Evolutionary conservation across 1,284 basidiomycete species (phyloP).

Genomic region (Coniophora puteana): DNA sequence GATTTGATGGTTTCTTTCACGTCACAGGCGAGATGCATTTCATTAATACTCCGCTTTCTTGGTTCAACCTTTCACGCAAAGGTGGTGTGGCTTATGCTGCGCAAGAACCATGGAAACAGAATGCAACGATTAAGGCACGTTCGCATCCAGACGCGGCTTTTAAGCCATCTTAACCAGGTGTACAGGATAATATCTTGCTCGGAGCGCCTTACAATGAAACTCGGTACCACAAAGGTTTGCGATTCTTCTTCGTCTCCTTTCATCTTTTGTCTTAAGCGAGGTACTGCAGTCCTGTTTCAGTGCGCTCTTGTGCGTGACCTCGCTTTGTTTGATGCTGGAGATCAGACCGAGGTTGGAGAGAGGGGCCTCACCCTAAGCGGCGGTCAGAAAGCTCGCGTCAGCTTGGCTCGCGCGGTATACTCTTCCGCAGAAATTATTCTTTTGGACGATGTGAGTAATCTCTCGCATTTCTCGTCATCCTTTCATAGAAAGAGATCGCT

Average conservation of each 20-base stretch:
- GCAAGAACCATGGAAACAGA: conserved; percentile 64
- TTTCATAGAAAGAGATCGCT: conserved; percentile 19
- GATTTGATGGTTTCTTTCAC: too few relatives aligned
- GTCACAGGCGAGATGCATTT: conserved; percentile 14
- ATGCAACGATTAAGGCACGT: conserved; percentile 39
- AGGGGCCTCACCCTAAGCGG: conserved; percentile 25
- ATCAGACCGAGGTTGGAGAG: conserved; percentile 32
- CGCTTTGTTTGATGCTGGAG: conserved; percentile 54
- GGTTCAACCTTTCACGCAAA: conserved; percentile 49
- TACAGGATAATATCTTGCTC: conserved; percentile 78
- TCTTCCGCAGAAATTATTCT: conserved; percentile 33
- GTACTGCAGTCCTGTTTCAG: conserved; percentile 47
- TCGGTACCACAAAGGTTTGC: conserved; percentile 65
- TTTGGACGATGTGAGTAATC: conserved; percentile 35
- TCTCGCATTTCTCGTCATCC: too few relatives aligned
- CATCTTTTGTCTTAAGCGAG: conserved; percentile 22
- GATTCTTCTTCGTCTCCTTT: too few relatives aligned
- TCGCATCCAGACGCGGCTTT: not conserved
- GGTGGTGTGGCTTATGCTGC: conserved; percentile 60
- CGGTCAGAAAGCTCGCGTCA: conserved; percentile 30
- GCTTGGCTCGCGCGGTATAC: conserved; percentile 40
- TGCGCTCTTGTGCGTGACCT: conserved; percentile 59
- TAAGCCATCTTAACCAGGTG: not conserved
- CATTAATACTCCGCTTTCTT: conserved; percentile 26
- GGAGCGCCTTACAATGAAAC: conserved; percentile 67